Base-by-base conservation (phyloP, 345 rosid species). In the Bretschneidera sinensis region DNA sequence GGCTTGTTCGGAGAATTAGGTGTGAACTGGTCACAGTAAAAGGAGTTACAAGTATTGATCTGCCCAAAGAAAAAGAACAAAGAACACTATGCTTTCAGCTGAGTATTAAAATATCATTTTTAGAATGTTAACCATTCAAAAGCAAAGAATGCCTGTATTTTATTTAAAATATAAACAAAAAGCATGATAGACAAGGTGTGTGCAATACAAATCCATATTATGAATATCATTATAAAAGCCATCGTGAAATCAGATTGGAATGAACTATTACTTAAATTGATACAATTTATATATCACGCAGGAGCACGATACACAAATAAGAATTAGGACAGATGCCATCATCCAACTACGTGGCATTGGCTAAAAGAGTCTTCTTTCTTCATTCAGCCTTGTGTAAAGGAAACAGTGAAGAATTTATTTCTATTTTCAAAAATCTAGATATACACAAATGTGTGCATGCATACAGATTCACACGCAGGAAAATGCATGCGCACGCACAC, bases 1-100 rank as follows among this genome's bases (percentile, higher is more conserved):
- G 99, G 99, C 75, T 83, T 88, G 78, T 80, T 81, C 0, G 92
- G 87, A 59, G 78, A 73, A 69, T 80, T 86, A 43, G 97, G 96
- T 62, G 71, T 78, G 71, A 84, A 90, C 34, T 84, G 76, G 68
- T 89, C 97, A 58, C 97, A 90, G 76, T 88, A 90, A 64, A 94
- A 90, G 67, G 76, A 78, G 72, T 94, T 94, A 68, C 96, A 86
- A 18, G 94, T 84, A 74, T 81, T 77, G 48, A 89, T 89, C 92
- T 86, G 86, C 75, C 74, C 48, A 58, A 52, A 59, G 25, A 4
- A 20, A 64, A 61, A 45, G 34, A 57, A 43, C 35, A 48, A 43
- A 6, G 0, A 59, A 22, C 20, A 18, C 47, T 5, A 62, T 2
- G 18, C 6, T 21, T 61, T 47, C 23, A 34, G 33, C 17, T 52